Evolutionary conservation across 495 filamentous ascomycete species (phyloP).

Genomic region (Tuber magnatum): DNA sequence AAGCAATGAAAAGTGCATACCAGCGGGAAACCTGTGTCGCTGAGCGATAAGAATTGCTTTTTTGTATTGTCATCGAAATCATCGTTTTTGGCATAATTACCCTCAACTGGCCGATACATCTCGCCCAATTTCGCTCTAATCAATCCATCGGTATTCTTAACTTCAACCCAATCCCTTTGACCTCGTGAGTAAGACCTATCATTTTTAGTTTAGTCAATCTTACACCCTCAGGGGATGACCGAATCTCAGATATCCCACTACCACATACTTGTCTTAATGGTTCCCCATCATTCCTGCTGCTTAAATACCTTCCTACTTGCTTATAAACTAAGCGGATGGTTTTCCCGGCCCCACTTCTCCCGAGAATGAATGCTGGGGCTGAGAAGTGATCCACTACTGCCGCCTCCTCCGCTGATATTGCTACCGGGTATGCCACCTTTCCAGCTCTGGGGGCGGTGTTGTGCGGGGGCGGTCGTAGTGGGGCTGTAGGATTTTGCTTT

Average conservation of each 20-base stretch:
- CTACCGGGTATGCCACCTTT: slow-evolving; percentile 43
- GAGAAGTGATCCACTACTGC: slow-evolving; percentile 42
- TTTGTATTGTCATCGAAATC: slow-evolving; percentile 13
- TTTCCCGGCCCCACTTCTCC: slow-evolving; percentile 47
- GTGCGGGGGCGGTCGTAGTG: slow-evolving; percentile 13
- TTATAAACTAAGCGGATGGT: slow-evolving; percentile 47
- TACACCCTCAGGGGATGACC: not conserved
- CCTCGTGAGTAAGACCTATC: slow-evolving; percentile 45
- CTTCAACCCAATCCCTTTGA: slow-evolving; percentile 42
- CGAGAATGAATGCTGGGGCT: slow-evolving; percentile 44
- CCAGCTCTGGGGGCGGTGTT: not conserved
- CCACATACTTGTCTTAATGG: slow-evolving; percentile 41
- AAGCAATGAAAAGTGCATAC: slow-evolving; percentile 46
- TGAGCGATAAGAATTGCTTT: slow-evolving; percentile 19
- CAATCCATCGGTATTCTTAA: slow-evolving; percentile 38
- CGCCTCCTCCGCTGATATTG: slow-evolving; percentile 43
- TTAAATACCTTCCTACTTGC: slow-evolving; percentile 34
- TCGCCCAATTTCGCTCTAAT: slow-evolving; percentile 31
- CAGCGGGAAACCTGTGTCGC: slow-evolving; percentile 42
- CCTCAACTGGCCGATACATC: not conserved
- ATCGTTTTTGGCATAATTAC: not conserved
- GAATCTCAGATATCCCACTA: no score
- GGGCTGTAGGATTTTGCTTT: slow-evolving; percentile 23
- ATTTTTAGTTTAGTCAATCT: not conserved
- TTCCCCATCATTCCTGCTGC: slow-evolving; percentile 7